Base-by-base conservation (phyloP, 192 early-diverging fungal genomes). In the Funneliformis geosporum region DNA sequence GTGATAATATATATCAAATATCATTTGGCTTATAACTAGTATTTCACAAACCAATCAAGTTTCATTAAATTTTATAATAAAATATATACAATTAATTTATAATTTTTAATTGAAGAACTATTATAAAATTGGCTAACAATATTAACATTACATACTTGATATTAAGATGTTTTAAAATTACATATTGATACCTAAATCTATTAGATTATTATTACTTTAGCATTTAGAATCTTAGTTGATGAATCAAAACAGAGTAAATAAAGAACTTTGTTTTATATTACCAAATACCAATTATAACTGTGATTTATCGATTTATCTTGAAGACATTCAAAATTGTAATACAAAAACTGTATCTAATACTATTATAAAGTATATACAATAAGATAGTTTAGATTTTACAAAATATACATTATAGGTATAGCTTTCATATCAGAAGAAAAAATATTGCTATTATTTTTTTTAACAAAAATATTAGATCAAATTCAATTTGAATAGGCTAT, bases 161-260 rank as follows among this genome's bases (percentile, higher is more conserved):
- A 67, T 67, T 27, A 67, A 67, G 23, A 67, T 67, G 25, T 67
- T 27, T 67, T 25, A 9, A 27, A 67, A 67, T 27, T 67, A 25
- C 28, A 67, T 67, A 12, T 67, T 27, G 28, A 7, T 25, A 67
- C 7, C 0, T 25, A 67, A 67, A 67, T 67, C 28, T 28, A 7
- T 67, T 25, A 67, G 28, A 12, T 39, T 9, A 27, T 12, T 27
- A 16, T 28, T 25, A 6, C 65, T 8, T 12, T 2, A 38, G 2
- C 12, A 7, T 67, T 67, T 27, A 6, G 2, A 25, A 39, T 67
- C 14, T 27, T 67, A 27, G 38, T 67, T 28, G 25, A 67, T 27
- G 65, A 67, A 67, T 67, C 65, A 27, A 67, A 8, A 28, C 2
- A 27, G 5, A 2, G 25, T 38, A 7, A 67, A 14, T 28, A 67